phyloP scores from a whole-genome alignment of 345 rosid species.

The Mangifera indica region DNA sequence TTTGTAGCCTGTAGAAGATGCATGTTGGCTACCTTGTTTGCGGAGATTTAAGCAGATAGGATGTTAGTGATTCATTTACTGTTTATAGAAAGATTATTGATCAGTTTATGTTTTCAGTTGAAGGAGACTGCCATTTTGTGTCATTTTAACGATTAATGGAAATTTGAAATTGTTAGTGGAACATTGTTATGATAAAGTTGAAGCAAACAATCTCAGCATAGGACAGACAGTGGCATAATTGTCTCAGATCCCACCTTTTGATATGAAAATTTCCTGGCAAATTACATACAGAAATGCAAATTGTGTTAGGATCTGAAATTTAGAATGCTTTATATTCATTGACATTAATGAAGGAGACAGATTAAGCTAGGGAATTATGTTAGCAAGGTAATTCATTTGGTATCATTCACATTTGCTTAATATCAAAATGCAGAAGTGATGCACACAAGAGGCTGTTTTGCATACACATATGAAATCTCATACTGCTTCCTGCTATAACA shows the following conservation, averaged over 20 bases:
- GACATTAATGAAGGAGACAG: neutral
- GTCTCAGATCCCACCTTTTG: neutral
- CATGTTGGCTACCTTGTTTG: neutral
- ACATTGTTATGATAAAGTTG: neutral
- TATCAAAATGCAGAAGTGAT: neutral
- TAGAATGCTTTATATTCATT: neutral
- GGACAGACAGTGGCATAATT: neutral
- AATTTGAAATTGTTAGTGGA: conserved; percentile 1
- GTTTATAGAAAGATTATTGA: neutral
- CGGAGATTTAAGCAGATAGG: neutral
- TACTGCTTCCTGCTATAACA: conserved; percentile 4
- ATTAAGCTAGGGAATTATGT: neutral
- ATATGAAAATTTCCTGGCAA: neutral
- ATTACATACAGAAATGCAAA: neutral
- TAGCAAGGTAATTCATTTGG: neutral
- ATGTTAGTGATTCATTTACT: neutral
- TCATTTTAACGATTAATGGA: neutral
- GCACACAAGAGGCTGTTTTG: neutral
- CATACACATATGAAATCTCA: neutral
- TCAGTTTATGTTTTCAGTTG: neutral
- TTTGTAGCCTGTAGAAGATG: neutral
- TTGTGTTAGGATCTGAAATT: neutral
- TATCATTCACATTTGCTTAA: neutral
- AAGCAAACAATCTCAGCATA: too few relatives aligned
- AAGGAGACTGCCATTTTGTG: neutral